Evolutionary conservation across 208 protist genomes (phyloP).

Genomic region (Trichomonas vaginalis): DNA sequence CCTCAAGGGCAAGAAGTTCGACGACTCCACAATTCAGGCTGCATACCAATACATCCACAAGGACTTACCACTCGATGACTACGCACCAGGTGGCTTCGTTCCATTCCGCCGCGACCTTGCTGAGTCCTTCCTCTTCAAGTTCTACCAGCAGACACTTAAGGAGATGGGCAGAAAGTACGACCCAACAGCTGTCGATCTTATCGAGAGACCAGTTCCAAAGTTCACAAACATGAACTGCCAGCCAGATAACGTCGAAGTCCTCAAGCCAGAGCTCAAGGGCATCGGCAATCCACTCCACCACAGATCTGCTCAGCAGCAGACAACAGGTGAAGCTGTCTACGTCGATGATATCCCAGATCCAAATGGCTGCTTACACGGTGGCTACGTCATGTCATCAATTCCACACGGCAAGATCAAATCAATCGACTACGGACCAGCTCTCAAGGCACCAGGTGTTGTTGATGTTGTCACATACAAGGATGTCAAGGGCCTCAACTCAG

Average conservation of each 20-base stretch:
- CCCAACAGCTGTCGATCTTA: neutral
- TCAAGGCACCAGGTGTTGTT: slow-evolving; percentile 30
- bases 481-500: slow-evolving; percentile 23
- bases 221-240: neutral
- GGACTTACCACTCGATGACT: slow-evolving; percentile 26
- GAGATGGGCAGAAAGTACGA: neutral
- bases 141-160: slow-evolving; percentile 34
- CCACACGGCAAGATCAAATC: slow-evolving; percentile 24
- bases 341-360: slow-evolving; percentile 25
- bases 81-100: slow-evolving; percentile 47
- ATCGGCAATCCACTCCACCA: slow-evolving; percentile 28
- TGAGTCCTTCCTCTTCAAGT: slow-evolving; percentile 61
- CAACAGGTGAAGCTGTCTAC: slow-evolving; percentile 58
- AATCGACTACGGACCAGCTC: slow-evolving; percentile 20
- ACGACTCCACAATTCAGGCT: neutral
- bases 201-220: neutral
- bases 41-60: neutral
- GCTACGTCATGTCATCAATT: slow-evolving; percentile 25
- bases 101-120: slow-evolving; percentile 48
- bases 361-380: slow-evolving; percentile 6
- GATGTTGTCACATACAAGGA: slow-evolving; percentile 23
- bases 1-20: slow-evolving; percentile 33
- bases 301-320: slow-evolving; percentile 42
- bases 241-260: neutral
- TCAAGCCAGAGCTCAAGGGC: neutral